Conservation (phyloP, 169 alveolate genomes). For the Theileria equi region DNA sequence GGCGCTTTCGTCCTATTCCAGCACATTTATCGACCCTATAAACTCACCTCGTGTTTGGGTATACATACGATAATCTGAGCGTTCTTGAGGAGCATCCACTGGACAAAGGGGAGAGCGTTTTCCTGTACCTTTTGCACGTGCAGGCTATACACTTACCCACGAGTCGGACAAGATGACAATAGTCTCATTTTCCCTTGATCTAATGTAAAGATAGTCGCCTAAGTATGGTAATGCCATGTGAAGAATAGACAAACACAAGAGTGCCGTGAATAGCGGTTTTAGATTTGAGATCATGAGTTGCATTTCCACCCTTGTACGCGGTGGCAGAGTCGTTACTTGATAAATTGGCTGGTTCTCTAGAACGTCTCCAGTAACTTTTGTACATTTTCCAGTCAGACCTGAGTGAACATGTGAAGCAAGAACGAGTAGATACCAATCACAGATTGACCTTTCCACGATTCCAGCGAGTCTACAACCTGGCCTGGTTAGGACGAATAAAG, state of each 20-base stretch:
- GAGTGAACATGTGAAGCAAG: neutral
- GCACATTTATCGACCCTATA: neutral
- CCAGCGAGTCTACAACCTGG: neutral
- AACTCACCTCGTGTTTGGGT: conserved; percentile 35
- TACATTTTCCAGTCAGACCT: conserved; percentile 24
- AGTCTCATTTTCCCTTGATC: conserved; percentile 37
- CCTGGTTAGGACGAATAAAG: neutral
- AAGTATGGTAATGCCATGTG: neutral
- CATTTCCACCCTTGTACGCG: neutral
- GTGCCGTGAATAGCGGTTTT: conserved; percentile 33
- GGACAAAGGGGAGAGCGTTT: conserved; percentile 33
- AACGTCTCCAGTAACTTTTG: neutral
- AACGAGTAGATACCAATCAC: conserved; percentile 14
- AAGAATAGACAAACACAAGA: conserved; percentile 13
- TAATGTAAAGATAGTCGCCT: conserved; percentile 49
- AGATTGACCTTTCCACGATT: conserved; percentile 34
- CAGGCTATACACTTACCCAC: neutral
- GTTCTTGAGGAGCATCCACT: conserved; percentile 50
- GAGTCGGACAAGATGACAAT: conserved; percentile 23
- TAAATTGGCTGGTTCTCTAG: conserved; percentile 41
- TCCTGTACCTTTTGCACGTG: neutral
- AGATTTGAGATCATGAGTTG: conserved; percentile 6
- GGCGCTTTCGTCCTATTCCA: neutral
- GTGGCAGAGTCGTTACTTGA: conserved; percentile 27
- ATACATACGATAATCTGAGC: conserved; percentile 15